Percentiles rank a stretch among this genome's conserved stretches.
Conservation (phyloP, 176 grass and related monocot species). For the Carex parvula region DNA sequence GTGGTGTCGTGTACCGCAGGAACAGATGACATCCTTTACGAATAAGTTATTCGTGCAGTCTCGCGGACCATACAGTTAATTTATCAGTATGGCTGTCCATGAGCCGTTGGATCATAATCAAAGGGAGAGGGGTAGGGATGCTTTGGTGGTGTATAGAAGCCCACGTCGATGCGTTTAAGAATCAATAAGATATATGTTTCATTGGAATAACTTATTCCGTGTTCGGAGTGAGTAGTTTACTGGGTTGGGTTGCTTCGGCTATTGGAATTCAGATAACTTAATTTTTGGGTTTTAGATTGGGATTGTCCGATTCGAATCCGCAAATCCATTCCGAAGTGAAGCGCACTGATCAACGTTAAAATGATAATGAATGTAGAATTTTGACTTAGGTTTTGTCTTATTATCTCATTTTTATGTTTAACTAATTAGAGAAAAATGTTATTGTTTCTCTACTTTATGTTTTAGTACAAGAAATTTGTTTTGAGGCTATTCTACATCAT, state of each 20-base stretch:
- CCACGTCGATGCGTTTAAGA: not conserved
- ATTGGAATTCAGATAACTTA: not conserved
- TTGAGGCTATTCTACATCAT: too few species aligned
- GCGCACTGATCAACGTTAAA: too few species aligned
- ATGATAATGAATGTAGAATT: too few species aligned
- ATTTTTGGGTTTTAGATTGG: too few species aligned
- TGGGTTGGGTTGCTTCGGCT: not conserved
- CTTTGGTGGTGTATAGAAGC: not conserved
- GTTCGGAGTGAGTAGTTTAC: not conserved
- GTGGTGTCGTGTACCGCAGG: not conserved
- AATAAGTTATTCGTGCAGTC: slow-evolving; percentile 22
- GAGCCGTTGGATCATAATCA: slow-evolving; percentile 9
- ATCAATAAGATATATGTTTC: slow-evolving; percentile 18
- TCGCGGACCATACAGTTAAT: not conserved
- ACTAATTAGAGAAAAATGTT: too few species aligned
- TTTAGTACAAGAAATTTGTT: too few species aligned
- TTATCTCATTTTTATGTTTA: too few species aligned
- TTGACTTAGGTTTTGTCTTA: too few species aligned
- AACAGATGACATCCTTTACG: not conserved
- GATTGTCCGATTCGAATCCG: too few species aligned
- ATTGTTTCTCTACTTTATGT: too few species aligned
- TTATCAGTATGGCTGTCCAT: not conserved
- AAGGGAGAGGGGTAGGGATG: not conserved
- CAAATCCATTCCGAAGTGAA: too few species aligned
- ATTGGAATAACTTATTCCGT: slow-evolving; percentile 1